phyloP scores from a whole-genome alignment of 2,329 filamentous ascomycete species.

The Alternaria consortialis region DNA sequence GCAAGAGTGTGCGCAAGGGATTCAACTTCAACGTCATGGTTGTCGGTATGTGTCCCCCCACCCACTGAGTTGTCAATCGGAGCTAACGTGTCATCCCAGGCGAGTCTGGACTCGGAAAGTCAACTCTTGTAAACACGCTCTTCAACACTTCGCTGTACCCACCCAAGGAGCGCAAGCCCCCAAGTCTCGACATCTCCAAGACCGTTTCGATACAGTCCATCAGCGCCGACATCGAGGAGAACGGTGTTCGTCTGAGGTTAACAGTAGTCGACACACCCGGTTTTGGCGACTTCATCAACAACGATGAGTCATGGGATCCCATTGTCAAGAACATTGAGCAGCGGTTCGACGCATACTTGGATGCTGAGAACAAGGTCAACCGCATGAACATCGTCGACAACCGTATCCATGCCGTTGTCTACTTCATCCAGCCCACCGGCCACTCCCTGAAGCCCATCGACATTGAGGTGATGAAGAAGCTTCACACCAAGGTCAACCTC shows the following conservation, averaged over 20 bases:
- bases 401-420: slow-evolving; percentile 97
- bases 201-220: slow-evolving; percentile 64
- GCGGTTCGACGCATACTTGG: slow-evolving; percentile 96
- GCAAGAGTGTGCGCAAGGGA: slow-evolving; percentile 99
- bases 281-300: slow-evolving; percentile 99
- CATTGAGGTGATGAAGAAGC: slow-evolving; percentile 98
- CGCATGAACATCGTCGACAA: slow-evolving; percentile 99
- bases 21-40: slow-evolving; percentile 99
- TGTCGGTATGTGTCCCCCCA: slow-evolving; percentile 76
- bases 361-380: slow-evolving; percentile 99
- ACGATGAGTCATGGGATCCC: slow-evolving; percentile 98
- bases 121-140: slow-evolving; percentile 96
- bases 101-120: slow-evolving; percentile 99
- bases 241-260: slow-evolving; percentile 92
- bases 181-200: slow-evolving; percentile 97
- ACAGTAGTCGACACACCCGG: slow-evolving; percentile 98
- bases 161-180: slow-evolving; percentile 97
- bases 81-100: slow-evolving; percentile 63
- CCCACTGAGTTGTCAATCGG: neutral
- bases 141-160: slow-evolving; percentile 99
- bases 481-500: slow-evolving; percentile 99
- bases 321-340: slow-evolving; percentile 99
- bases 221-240: slow-evolving; percentile 84
- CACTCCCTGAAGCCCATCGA: slow-evolving; percentile 98
- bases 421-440: slow-evolving; percentile 99